phyloP scores from a whole-genome alignment of 192 early-diverging fungal species.

The Radiomyces spectabilis region DNA sequence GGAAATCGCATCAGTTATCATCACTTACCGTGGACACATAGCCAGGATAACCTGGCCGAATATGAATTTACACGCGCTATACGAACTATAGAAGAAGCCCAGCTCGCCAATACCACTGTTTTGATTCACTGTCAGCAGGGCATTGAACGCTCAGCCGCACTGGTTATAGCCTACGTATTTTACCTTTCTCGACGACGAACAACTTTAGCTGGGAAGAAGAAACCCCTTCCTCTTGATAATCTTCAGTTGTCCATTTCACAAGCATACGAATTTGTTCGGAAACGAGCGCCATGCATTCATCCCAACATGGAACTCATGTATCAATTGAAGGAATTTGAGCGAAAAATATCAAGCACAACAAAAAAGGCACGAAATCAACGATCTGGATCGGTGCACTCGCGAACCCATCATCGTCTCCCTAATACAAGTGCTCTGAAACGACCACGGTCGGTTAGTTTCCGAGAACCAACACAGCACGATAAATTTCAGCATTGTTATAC shows the following conservation, averaged over 20 bases:
- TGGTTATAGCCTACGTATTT: conserved; percentile 88
- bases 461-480: too few relatives aligned
- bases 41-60: conserved; percentile 49
- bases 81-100: conserved; percentile 56
- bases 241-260: conserved; percentile 43
- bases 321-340: conserved; percentile 72
- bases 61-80: conserved; percentile 55
- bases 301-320: conserved; percentile 77
- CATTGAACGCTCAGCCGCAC: conserved; percentile 75
- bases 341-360: too few relatives aligned
- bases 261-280: conserved; percentile 73
- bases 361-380: too few relatives aligned
- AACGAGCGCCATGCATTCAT: conserved; percentile 58
- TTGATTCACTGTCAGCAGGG: conserved; percentile 84
- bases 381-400: too few relatives aligned
- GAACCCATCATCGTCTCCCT: too few relatives aligned
- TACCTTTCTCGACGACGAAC: conserved; percentile 28
- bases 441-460: too few relatives aligned
- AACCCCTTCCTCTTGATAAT: too few relatives aligned
- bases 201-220: too few relatives aligned
- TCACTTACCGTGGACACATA: conserved; percentile 66
- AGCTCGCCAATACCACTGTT: conserved; percentile 43
- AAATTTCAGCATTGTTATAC: too few relatives aligned
- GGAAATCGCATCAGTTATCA: conserved; percentile 40
- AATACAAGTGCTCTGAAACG: too few relatives aligned